These are phyloP conservation scores for Ulmus americana DNA, from an alignment of 331 rosid species.

Conservation along the genomic window DNA sequence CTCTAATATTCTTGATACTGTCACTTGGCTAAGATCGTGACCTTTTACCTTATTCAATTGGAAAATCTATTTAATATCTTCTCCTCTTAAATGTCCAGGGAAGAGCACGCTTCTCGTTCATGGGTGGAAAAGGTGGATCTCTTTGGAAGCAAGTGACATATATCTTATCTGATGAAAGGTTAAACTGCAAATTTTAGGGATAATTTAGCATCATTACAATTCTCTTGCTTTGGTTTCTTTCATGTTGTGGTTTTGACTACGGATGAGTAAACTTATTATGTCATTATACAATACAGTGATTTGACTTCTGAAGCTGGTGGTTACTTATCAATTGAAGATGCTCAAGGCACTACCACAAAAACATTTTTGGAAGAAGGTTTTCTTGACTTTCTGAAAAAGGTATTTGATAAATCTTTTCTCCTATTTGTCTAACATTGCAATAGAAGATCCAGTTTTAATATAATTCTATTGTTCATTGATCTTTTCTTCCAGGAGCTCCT, in stretches of 20 bases:
- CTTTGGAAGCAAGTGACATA: conserved; percentile 89
- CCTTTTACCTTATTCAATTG: neutral
- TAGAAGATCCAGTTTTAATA: neutral
- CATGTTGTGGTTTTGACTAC: neutral
- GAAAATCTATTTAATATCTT: neutral
- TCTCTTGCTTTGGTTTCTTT: conserved; percentile 13
- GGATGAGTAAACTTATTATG: neutral
- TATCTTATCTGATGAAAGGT: conserved; percentile 74
- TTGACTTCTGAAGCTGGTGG: conserved; percentile 55
- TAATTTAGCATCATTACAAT: neutral
- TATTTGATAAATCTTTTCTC: conserved; percentile 16
- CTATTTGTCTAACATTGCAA: neutral
- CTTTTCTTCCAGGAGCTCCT: conserved; percentile 64
- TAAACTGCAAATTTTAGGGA: conserved; percentile 17
- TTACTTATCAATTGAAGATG: conserved; percentile 62
- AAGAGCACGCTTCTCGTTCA: conserved; percentile 93
- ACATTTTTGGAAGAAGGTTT: conserved; percentile 72
- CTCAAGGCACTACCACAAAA: conserved; percentile 44
- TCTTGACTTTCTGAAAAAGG: conserved; percentile 77
- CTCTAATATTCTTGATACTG: neutral
- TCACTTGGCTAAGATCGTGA: conserved; percentile 3
- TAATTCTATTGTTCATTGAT: neutral
- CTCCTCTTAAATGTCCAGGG: conserved; percentile 36
- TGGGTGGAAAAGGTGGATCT: conserved; percentile 92
- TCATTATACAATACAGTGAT: conserved; percentile 37